These are phyloP conservation scores for Exophiala bonariae DNA, from an alignment of 2,329 filamentous ascomycete species.

Conservation along the genomic window DNA sequence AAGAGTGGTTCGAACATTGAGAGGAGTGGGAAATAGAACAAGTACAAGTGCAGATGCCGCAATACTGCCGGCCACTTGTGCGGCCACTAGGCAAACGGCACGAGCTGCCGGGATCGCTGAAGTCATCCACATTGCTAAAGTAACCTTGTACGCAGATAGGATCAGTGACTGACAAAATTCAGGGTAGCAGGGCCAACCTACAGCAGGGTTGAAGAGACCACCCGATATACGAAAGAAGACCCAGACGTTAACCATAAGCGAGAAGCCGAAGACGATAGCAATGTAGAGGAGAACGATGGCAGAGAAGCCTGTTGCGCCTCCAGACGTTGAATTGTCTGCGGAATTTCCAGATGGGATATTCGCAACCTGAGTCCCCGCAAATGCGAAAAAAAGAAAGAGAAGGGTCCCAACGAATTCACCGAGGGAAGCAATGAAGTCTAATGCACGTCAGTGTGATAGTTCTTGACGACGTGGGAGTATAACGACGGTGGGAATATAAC, in stretches of 20 bases:
- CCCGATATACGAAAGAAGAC: constrained; percentile 53
- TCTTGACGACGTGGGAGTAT: too few species aligned
- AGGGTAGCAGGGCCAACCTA: constrained; percentile 28
- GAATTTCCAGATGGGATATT: constrained; percentile 27
- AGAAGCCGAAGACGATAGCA: constrained; percentile 43
- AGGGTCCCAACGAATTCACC: constrained; percentile 56
- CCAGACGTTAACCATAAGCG: constrained; percentile 53
- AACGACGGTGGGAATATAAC: too few species aligned
- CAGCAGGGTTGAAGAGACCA: constrained; percentile 51
- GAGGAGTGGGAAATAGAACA: constrained; percentile 56
- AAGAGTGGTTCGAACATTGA: constrained; percentile 58
- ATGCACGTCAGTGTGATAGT: not conserved
- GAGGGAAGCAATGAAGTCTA: constrained; percentile 42
- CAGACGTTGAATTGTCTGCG: constrained; percentile 12
- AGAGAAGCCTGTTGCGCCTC: not conserved
- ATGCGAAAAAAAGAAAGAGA: constrained; percentile 50
- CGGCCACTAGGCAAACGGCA: constrained; percentile 51
- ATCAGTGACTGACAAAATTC: not conserved
- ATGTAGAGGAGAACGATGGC: constrained; percentile 27
- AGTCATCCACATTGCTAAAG: constrained; percentile 59
- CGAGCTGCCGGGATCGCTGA: constrained; percentile 56
- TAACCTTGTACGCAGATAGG: constrained; percentile 38
- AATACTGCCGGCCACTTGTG: constrained; percentile 60
- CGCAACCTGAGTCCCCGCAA: constrained; percentile 47
- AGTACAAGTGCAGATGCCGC: constrained; percentile 59